Conservation (phyloP, 2,329 filamentous ascomycete species). For the Hypoxylon sp. region DNA sequence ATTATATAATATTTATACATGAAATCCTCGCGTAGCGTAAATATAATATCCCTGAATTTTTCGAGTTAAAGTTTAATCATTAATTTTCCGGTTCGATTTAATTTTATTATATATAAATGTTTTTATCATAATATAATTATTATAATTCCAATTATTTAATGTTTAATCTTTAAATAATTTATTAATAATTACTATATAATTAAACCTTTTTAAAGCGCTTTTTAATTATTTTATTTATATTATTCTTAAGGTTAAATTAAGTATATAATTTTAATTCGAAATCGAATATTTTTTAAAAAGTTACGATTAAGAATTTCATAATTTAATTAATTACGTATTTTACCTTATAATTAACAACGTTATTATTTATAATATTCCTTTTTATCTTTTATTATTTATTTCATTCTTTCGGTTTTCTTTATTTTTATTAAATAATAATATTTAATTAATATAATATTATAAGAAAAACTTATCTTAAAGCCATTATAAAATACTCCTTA, state of each 20-base stretch:
- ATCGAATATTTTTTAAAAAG: too few relatives aligned
- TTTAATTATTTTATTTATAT: too few relatives aligned
- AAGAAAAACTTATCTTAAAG: neutral
- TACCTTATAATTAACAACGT: too few relatives aligned
- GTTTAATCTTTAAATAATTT: neutral
- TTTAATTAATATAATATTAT: neutral
- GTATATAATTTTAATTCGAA: too few relatives aligned
- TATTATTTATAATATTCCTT: too few relatives aligned
- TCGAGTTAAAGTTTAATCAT: neutral
- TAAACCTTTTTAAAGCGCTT: too few relatives aligned
- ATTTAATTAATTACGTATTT: neutral
- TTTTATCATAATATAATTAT: neutral
- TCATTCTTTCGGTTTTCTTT: neutral
- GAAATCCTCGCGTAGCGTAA: neutral
- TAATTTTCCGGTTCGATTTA: too few relatives aligned
- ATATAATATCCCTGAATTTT: neutral
- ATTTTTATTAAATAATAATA: neutral
- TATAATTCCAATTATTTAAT: neutral
- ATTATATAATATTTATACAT: neutral
- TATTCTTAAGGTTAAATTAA: too few relatives aligned
- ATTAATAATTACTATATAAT: too few relatives aligned
- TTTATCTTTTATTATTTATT: neutral
- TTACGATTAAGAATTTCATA: neutral
- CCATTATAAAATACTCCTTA: too few relatives aligned
- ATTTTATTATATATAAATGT: too few relatives aligned